These are phyloP conservation scores for Yamadazyma mexicana DNA, from an alignment of 1,139 yeast species.

Conservation along the genomic window DNA sequence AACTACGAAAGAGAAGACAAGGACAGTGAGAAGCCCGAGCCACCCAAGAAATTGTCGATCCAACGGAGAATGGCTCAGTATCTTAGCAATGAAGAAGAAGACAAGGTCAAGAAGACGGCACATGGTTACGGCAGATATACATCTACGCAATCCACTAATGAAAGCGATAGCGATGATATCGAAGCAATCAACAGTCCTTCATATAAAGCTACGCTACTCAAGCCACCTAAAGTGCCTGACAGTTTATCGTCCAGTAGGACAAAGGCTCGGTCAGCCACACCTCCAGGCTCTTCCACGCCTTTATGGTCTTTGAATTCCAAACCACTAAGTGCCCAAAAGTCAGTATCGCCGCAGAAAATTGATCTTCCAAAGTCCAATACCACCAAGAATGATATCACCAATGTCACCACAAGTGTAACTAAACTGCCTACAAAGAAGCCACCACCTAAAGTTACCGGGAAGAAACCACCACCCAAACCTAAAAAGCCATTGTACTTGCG, in stretches of 20 bases:
- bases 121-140: slow-evolving; percentile 76
- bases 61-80: slow-evolving; percentile 69
- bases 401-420: too few relatives aligned
- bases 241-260: slow-evolving; percentile 23
- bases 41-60: slow-evolving; percentile 45
- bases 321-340: not conserved
- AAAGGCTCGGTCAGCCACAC: slow-evolving; percentile 6
- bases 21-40: slow-evolving; percentile 10
- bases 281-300: not conserved
- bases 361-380: not conserved
- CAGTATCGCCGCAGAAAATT: not conserved
- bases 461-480: slow-evolving; percentile 62
- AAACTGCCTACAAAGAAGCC: not conserved
- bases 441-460: slow-evolving; percentile 14
- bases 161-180: slow-evolving; percentile 35
- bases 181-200: slow-evolving; percentile 34
- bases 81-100: slow-evolving; percentile 44
- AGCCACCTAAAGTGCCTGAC: slow-evolving; percentile 36
- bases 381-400: not conserved
- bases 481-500: slow-evolving; percentile 58
- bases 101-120: slow-evolving; percentile 51
- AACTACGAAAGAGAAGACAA: slow-evolving; percentile 9
- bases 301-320: not conserved
- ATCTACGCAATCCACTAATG: slow-evolving; percentile 35
- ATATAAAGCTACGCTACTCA: slow-evolving; percentile 13